Evolutionary conservation across 192 early-diverging fungal species (phyloP).

Genomic region (Coemansia sp.): DNA sequence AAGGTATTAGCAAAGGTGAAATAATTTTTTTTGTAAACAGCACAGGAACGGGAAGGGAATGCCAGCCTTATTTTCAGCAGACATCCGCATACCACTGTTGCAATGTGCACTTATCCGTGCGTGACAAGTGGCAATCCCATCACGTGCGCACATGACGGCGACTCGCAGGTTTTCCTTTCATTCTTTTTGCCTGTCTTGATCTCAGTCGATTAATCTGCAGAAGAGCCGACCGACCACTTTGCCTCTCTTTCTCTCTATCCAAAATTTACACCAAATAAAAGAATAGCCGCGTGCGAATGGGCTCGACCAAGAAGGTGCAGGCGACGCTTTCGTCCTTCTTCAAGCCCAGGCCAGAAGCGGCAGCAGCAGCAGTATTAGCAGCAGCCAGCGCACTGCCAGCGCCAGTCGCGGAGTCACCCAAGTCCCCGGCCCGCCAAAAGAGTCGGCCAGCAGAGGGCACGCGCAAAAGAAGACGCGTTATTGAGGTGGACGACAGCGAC

Average conservation of each 20-base stretch:
- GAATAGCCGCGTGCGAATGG: conserved; percentile 15
- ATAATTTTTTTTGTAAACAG: not conserved
- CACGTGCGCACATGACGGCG: too few relatives aligned
- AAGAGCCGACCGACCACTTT: too few relatives aligned
- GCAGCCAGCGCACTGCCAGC: not conserved
- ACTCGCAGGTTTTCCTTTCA: too few relatives aligned
- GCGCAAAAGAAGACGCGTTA: conserved; percentile 10
- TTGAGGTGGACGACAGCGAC: conserved; percentile 1
- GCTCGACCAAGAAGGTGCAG: conserved; percentile 30
- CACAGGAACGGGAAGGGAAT: too few relatives aligned
- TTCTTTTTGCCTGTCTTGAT: too few relatives aligned
- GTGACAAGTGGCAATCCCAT: too few relatives aligned
- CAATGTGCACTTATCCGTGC: too few relatives aligned
- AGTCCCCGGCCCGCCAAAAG: not conserved
- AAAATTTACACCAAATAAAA: not conserved
- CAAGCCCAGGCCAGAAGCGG: conserved; percentile 12
- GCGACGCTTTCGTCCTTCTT: conserved; percentile 53
- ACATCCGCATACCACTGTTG: too few relatives aligned
- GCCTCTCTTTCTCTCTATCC: not conserved
- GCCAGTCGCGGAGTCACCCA: conserved; percentile 7
- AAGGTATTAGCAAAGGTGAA: not conserved
- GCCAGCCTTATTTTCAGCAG: too few relatives aligned
- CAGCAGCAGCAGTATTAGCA: not conserved
- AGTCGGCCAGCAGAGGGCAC: not conserved
- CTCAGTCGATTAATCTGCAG: too few relatives aligned